Evolutionary conservation across 2,329 filamentous ascomycete species (phyloP).

Genomic region (Septoria linicola): DNA sequence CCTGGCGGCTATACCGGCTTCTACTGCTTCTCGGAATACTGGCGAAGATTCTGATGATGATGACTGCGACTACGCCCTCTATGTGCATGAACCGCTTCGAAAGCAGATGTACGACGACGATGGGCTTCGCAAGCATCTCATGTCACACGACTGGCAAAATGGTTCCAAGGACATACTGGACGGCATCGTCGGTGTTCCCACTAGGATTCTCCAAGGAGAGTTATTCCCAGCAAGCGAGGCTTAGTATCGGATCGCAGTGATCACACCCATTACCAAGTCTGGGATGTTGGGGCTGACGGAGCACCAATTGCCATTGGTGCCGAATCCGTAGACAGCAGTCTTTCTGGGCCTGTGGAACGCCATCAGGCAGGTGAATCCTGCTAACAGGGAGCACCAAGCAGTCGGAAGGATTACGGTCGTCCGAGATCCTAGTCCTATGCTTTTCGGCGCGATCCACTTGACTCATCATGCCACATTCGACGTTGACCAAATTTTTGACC

Average conservation of each 20-base stretch:
- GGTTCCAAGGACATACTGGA: conserved; percentile 44
- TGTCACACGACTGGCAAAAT: conserved; percentile 45
- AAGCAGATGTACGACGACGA: conserved; percentile 45
- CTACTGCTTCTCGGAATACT: conserved; percentile 24
- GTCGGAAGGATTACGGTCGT: conserved; percentile 62
- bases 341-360: conserved; percentile 40
- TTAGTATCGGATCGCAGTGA: conserved; percentile 45
- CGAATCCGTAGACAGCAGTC: conserved; percentile 36
- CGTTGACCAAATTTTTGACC: conserved; percentile 59
- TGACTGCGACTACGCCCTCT: conserved; percentile 41
- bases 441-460: conserved; percentile 60
- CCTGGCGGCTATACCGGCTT: conserved; percentile 18
- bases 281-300: conserved; percentile 54
- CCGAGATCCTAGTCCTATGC: conserved; percentile 60
- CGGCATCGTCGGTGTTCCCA: conserved; percentile 45
- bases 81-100: conserved; percentile 44
- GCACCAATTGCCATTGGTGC: conserved; percentile 42
- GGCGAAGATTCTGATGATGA: conserved; percentile 41
- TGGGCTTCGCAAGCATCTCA: conserved; percentile 47
- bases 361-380: conserved; percentile 40
- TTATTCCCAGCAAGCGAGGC: conserved; percentile 44
- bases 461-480: conserved; percentile 60
- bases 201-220: conserved; percentile 45
- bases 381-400: conserved; percentile 44
- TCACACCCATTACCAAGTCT: conserved; percentile 57